Evolutionary conservation across 2,329 filamentous ascomycete genomes (phyloP).

Genomic region (Colletotrichum sp.): DNA sequence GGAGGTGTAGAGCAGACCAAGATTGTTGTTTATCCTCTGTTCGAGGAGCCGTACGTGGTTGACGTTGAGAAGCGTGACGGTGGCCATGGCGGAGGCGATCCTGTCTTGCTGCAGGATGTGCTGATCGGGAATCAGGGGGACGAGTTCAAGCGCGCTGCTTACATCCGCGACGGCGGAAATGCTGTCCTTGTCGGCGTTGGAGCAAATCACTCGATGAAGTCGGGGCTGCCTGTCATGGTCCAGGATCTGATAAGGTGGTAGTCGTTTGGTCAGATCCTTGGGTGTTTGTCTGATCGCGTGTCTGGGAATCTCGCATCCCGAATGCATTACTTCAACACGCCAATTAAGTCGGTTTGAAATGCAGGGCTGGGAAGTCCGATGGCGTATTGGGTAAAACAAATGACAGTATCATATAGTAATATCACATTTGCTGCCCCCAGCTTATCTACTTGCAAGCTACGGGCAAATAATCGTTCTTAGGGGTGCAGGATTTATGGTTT

Average conservation of each 20-base stretch:
- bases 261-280: not conserved
- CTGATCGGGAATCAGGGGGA: constrained; percentile 42
- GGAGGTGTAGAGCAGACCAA: constrained; percentile 39
- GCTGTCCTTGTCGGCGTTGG: constrained; percentile 49
- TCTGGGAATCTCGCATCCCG: not conserved
- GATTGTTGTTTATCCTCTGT: constrained; percentile 45
- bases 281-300: not conserved
- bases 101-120: constrained; percentile 46
- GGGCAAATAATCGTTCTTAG: not conserved
- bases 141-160: constrained; percentile 42
- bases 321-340: not conserved
- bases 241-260: constrained; percentile 23
- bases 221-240: constrained; percentile 25
- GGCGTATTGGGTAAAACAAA: not conserved
- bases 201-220: constrained; percentile 43
- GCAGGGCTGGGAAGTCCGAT: not conserved
- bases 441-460: not conserved
- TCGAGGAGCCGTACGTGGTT: constrained; percentile 45
- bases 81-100: constrained; percentile 52
- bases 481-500: not conserved
- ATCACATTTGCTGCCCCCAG: not conserved
- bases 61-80: constrained; percentile 43
- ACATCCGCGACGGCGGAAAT: constrained; percentile 47
- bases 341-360: not conserved
- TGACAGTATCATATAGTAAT: not conserved